Evolutionary conservation across 1,284 basidiomycete species (phyloP).

Genomic region (Heterobasidion occidentale): DNA sequence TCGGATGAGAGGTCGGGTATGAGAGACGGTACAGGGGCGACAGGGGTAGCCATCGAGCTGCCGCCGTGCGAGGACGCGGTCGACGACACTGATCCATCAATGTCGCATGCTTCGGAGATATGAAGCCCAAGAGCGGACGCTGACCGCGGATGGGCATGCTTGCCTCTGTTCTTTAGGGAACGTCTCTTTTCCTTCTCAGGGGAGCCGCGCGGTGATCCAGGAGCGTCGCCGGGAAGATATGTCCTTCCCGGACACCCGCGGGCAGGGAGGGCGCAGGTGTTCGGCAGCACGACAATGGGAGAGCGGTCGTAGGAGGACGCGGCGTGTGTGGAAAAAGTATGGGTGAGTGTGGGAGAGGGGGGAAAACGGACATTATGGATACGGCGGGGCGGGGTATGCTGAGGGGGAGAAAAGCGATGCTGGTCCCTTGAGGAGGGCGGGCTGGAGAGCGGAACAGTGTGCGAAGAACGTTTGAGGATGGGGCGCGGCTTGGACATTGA

Average conservation of each 20-base stretch:
- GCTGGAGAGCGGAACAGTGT: conserved; percentile 7
- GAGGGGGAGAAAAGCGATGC: conserved; percentile 11
- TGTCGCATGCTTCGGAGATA: too few relatives aligned
- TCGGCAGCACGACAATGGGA: conserved; percentile 61
- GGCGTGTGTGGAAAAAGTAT: conserved; percentile 50
- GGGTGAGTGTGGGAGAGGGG: conserved; percentile 45
- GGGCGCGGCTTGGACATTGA: conserved; percentile 28
- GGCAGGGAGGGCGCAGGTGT: conserved; percentile 59
- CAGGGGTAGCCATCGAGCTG: too few relatives aligned
- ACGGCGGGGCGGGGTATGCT: conserved; percentile 17
- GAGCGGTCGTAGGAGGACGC: conserved; percentile 56
- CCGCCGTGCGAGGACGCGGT: too few relatives aligned
- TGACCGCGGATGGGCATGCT: too few relatives aligned
- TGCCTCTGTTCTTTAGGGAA: too few relatives aligned
- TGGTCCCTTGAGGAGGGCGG: not conserved
- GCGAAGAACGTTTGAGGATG: conserved; percentile 30
- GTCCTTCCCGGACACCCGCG: conserved; percentile 65
- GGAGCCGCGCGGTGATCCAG: too few relatives aligned
- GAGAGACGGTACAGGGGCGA: conserved; percentile 34
- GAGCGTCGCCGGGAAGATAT: conserved; percentile 25
- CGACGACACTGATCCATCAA: not conserved
- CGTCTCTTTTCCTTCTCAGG: too few relatives aligned
- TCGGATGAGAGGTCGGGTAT: conserved; percentile 55
- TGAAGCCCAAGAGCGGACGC: too few relatives aligned
- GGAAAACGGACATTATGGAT: conserved; percentile 42